Percentiles rank a stretch among this genome's conserved stretches.
Conservation (phyloP, 495 filamentous ascomycete species). For the Penicillium argentinense region DNA sequence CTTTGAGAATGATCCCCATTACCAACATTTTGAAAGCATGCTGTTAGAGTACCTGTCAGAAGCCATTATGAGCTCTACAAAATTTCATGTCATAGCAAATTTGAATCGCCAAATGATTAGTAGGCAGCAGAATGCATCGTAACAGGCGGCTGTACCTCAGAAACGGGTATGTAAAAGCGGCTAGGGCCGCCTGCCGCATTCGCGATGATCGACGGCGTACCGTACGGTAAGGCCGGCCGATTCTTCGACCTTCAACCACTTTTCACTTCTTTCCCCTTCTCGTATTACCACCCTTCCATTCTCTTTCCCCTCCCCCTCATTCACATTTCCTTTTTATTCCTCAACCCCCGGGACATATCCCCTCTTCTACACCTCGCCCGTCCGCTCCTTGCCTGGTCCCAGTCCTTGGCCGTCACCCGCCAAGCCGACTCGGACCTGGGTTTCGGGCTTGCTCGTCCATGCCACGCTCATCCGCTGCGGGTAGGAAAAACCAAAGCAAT, state of each 20-base stretch:
- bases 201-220: conserved; percentile 22
- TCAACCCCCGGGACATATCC: conserved; percentile 14
- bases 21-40: too few species aligned
- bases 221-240: conserved; percentile 18
- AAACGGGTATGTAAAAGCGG: conserved; percentile 2
- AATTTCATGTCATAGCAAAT: too few species aligned
- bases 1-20: too few species aligned
- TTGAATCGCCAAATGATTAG: too few species aligned
- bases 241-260: conserved; percentile 20
- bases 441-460: conserved; percentile 55
- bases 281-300: conserved; percentile 14
- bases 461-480: conserved; percentile 73
- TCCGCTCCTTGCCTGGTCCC: conserved; percentile 44
- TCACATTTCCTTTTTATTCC: conserved; percentile 12
- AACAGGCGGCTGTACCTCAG: too few species aligned
- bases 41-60: too few species aligned
- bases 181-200: conserved; percentile 21
- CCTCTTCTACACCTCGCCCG: conserved; percentile 8
- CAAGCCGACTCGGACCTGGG: conserved; percentile 56
- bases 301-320: conserved; percentile 9
- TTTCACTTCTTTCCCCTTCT: conserved; percentile 25
- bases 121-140: too few species aligned
- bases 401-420: conserved; percentile 53
- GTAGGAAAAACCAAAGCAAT: conserved; percentile 62
- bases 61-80: too few species aligned